Conservation (phyloP, 345 rosid genomes). For the Eucalyptus globulus region DNA sequence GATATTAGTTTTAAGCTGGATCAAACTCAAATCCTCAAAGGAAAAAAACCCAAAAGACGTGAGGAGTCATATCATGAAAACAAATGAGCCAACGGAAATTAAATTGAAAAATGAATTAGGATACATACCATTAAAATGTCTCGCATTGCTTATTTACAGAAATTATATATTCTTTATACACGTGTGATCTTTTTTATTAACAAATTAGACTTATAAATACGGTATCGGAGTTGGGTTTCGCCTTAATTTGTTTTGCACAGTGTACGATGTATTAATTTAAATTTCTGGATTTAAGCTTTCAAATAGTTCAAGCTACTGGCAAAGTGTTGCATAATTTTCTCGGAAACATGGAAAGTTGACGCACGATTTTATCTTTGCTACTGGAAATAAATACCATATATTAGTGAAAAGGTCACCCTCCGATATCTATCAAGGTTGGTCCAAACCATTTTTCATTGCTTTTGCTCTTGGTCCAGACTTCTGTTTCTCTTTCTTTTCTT, state of each 20-base stretch:
- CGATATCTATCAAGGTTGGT: neutral
- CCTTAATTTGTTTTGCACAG: neutral
- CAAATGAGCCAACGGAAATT: rapidly evolving
- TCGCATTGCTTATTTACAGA: rapidly evolving
- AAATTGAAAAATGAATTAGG: neutral
- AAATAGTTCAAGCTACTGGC: neutral
- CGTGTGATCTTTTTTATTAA: rapidly evolving
- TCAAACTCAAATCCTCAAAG: neutral
- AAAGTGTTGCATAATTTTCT: neutral
- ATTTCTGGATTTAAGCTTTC: neutral
- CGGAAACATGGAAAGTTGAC: neutral
- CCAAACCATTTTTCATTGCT: neutral
- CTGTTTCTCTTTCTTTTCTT: neutral
- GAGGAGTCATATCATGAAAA: neutral
- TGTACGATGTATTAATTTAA: neutral
- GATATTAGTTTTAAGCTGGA: neutral
- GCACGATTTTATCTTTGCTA: neutral
- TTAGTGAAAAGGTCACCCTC: neutral
- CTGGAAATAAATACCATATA: neutral
- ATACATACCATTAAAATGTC: rapidly evolving
- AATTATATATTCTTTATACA: neutral
- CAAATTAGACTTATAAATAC: neutral
- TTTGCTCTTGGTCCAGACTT: neutral
- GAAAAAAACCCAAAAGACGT: neutral
- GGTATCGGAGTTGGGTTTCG: rapidly evolving